A percentile compares a stretch with the other conserved stretches of the same genome.
phyloP scores from a whole-genome alignment of 176 grass and related monocot genomes.

The Eleusine coracana region DNA sequence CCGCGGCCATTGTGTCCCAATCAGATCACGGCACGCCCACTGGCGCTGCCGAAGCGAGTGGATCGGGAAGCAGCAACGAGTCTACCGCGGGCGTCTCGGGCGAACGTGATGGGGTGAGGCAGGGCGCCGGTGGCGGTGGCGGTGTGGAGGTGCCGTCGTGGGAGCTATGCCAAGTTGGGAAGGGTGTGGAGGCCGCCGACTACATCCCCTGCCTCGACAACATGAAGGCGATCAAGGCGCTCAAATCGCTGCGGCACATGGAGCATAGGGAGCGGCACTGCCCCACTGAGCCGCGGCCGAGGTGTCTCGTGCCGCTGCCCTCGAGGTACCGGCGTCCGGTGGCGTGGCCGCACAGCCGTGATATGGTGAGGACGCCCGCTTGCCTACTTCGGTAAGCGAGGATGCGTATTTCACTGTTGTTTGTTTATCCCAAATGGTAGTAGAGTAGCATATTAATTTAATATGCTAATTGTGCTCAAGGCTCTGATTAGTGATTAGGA shows the following conservation, averaged over 20 bases:
- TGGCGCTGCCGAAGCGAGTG: not conserved
- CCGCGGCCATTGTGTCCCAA: not conserved
- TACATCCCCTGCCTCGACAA: conserved; percentile 96
- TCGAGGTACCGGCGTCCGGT: conserved; percentile 59
- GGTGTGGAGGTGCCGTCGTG: conserved; percentile 47
- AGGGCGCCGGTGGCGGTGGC: not conserved
- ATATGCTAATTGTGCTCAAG: conserved; percentile 1
- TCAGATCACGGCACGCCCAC: conserved; percentile 9
- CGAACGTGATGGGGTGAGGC: not conserved
- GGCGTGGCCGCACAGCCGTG: conserved; percentile 90
- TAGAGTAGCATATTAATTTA: conserved; percentile 17
- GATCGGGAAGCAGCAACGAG: conserved; percentile 28
- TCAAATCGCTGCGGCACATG: conserved; percentile 77
- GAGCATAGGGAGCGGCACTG: conserved; percentile 94
- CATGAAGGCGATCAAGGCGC: conserved; percentile 68
- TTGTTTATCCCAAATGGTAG: conserved; percentile 25
- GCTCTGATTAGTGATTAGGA: conserved; percentile 15
- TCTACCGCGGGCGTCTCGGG: not conserved
- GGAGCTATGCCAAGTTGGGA: conserved; percentile 69
- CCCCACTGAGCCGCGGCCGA: conserved; percentile 53
- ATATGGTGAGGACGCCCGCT: conserved; percentile 84
- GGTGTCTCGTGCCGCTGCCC: conserved; percentile 78
- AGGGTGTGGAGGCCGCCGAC: conserved; percentile 60
- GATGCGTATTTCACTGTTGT: conserved; percentile 4
- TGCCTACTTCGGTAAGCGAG: conserved; percentile 59